Evolutionary conservation across 768 basidiomycete species (phyloP).

Genomic region (Cyathus striatus): DNA sequence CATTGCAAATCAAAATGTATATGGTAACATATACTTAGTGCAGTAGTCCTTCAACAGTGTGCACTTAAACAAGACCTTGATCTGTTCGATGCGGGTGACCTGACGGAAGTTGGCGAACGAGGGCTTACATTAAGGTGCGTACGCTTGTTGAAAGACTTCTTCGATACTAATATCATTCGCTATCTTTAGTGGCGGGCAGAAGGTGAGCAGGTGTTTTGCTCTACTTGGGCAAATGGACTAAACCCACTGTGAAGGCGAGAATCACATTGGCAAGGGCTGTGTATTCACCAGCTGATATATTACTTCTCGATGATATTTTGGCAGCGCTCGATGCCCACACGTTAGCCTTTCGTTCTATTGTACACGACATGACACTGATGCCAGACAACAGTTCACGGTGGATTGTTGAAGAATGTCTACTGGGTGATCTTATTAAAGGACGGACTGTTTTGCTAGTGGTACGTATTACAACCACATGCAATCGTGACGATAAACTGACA

Average conservation of each 20-base stretch:
- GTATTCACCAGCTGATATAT: slow-evolving; percentile 46
- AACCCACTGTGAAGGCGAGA: slow-evolving; percentile 41
- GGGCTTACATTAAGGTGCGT: slow-evolving; percentile 47
- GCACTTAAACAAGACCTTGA: slow-evolving; percentile 67
- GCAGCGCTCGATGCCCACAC: slow-evolving; percentile 47
- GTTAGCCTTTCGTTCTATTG: slow-evolving; percentile 7
- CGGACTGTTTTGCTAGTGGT: slow-evolving; percentile 82
- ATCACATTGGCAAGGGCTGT: slow-evolving; percentile 39
- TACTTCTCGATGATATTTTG: slow-evolving; percentile 71
- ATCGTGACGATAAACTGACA: no score
- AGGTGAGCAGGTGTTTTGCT: neutral
- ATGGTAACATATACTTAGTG: neutral
- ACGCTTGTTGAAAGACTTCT: no score
- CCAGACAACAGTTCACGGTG: slow-evolving; percentile 75
- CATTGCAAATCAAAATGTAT: neutral
- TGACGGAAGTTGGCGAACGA: slow-evolving; percentile 67
- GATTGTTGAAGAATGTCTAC: slow-evolving; percentile 72
- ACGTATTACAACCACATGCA: slow-evolving; percentile 10
- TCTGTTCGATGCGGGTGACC: slow-evolving; percentile 59
- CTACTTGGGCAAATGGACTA: neutral
- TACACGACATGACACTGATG: neutral
- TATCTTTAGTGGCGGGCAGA: slow-evolving; percentile 3
- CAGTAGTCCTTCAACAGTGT: slow-evolving; percentile 56
- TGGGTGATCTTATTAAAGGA: slow-evolving; percentile 66
- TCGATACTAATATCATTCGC: neutral